phyloP scores from a whole-genome alignment of 352 stramenopile species.

The Pythium graminicola region DNA sequence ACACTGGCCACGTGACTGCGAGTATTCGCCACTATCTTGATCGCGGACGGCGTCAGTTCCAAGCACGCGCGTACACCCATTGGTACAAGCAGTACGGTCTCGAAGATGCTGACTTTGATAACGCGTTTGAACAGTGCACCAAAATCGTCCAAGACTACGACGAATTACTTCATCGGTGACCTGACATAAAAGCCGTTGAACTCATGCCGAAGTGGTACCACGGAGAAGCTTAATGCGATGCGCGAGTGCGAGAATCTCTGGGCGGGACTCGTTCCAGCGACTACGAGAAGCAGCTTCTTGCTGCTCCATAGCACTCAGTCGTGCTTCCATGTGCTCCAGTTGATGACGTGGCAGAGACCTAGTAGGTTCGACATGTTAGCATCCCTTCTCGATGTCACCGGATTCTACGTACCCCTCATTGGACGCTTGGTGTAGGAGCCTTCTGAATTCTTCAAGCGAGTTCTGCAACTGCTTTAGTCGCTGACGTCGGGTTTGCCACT shows the following conservation, averaged over 20 bases:
- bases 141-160: conserved; percentile 43
- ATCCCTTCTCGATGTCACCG: no score
- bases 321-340: conserved; percentile 10
- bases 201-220: no score
- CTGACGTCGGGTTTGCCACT: conserved; percentile 15
- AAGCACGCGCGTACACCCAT: conserved; percentile 41
- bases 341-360: conserved; percentile 10
- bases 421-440: conserved; percentile 11
- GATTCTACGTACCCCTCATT: conserved; percentile 13
- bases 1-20: conserved; percentile 41
- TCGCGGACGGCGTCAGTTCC: conserved; percentile 40
- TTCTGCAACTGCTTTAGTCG: conserved; percentile 19
- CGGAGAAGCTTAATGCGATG: conserved; percentile 17
- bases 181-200: not conserved
- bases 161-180: conserved; percentile 23
- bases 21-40: conserved; percentile 37
- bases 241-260: conserved; percentile 27
- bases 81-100: conserved; percentile 60
- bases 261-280: conserved; percentile 16
- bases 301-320: conserved; percentile 18
- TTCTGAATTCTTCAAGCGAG: conserved; percentile 19
- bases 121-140: conserved; percentile 33
- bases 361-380: no score
- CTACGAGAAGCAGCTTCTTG: conserved; percentile 10
- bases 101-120: conserved; percentile 41